Percentiles rank a stretch among this genome's conserved stretches.
phyloP scores from a whole-genome alignment of 768 basidiomycete species.

The Suillus tomentosus region DNA sequence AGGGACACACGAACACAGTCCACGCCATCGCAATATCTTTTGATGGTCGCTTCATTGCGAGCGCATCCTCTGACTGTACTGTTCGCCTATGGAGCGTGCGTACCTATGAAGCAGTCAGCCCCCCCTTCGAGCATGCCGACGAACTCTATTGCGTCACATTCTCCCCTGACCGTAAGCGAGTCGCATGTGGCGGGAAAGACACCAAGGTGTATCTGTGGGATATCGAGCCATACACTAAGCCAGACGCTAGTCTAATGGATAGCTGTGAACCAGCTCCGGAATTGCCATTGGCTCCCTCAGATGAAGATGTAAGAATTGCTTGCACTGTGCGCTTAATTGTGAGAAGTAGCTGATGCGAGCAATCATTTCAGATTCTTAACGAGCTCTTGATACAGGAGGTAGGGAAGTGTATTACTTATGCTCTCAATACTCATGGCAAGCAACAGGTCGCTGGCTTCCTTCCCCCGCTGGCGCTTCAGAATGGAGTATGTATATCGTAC shows the following conservation, averaged over 20 bases:
- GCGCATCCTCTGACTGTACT: conserved; percentile 33
- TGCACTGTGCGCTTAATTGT: neutral
- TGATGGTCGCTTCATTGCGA: conserved; percentile 30
- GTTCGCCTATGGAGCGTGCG: conserved; percentile 33
- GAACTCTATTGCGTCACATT: conserved; percentile 32
- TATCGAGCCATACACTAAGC: conserved; percentile 24
- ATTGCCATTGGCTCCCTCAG: conserved; percentile 4
- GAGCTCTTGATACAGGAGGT: conserved; percentile 9
- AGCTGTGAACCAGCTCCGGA: conserved; percentile 4
- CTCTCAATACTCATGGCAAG: neutral
- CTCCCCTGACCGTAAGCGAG: conserved; percentile 29
- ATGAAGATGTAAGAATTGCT: conserved; percentile 4
- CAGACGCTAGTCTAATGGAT: conserved; percentile 23
- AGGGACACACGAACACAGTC: conserved; percentile 26
- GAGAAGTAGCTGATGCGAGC: neutral
- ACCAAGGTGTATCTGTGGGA: conserved; percentile 35
- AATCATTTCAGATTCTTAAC: conserved; percentile 1
- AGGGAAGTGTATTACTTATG: neutral
- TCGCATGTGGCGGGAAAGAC: conserved; percentile 33
- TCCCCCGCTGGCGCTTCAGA: conserved; percentile 1
- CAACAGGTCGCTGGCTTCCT: conserved; percentile 6
- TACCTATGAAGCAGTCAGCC: conserved; percentile 22
- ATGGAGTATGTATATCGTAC: conserved; percentile 4
- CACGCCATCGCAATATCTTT: conserved; percentile 33
- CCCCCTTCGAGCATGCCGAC: conserved; percentile 27